Conservation (phyloP, 331 rosid genomes). For the Ulmus americana region DNA sequence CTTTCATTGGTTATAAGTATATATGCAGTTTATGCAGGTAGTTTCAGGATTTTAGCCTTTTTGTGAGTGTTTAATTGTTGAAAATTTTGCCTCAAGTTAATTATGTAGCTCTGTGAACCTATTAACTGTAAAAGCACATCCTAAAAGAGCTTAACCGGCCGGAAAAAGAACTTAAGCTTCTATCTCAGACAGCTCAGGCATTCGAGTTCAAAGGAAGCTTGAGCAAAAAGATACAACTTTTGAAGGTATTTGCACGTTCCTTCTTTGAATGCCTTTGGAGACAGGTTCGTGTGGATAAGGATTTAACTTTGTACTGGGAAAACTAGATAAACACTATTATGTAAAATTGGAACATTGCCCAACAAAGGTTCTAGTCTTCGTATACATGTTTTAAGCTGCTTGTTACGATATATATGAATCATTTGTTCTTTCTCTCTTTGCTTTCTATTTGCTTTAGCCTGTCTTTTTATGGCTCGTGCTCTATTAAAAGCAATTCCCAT, state of each 20-base stretch:
- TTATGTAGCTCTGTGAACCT: not conserved
- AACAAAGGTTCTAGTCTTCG: slow-evolving; percentile 31
- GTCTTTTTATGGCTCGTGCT: slow-evolving; percentile 35
- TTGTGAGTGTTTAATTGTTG: slow-evolving; percentile 30
- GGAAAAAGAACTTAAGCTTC: slow-evolving; percentile 11
- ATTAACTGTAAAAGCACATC: not conserved
- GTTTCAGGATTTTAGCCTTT: slow-evolving; percentile 18
- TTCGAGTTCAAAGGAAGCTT: slow-evolving; percentile 13
- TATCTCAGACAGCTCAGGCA: slow-evolving; percentile 31
- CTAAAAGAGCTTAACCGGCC: not conserved
- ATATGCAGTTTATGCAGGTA: slow-evolving; percentile 23
- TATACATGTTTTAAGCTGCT: slow-evolving; percentile 20
- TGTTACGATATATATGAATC: slow-evolving; percentile 16
- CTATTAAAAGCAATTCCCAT: slow-evolving; percentile 40
- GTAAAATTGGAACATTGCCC: slow-evolving; percentile 27
- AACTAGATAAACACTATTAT: slow-evolving; percentile 9
- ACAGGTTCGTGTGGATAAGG: slow-evolving; percentile 41
- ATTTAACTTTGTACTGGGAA: slow-evolving; percentile 31
- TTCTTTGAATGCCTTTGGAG: slow-evolving; percentile 30
- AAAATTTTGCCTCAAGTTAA: not conserved
- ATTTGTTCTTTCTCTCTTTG: not conserved
- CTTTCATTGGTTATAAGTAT: slow-evolving; percentile 2
- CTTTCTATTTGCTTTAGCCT: not conserved
- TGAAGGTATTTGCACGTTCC: slow-evolving; percentile 26
- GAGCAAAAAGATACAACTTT: slow-evolving; percentile 36